These are phyloP conservation scores for Chalciporus piperatus DNA, from an alignment of 768 basidiomycete species.

Conservation along the genomic window DNA sequence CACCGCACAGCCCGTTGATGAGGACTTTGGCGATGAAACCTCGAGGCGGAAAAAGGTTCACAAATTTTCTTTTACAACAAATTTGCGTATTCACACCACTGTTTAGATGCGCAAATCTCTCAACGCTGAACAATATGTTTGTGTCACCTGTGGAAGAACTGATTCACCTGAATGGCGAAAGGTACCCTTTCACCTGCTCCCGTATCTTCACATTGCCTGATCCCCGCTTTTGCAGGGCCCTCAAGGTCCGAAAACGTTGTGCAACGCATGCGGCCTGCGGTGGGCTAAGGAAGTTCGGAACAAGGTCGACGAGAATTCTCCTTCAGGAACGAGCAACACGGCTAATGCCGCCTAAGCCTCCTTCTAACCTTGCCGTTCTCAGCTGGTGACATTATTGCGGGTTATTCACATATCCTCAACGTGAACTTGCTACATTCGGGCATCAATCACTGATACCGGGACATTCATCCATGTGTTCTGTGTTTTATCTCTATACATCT, in stretches of 20 bases:
- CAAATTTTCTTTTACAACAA: neutral
- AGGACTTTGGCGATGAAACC: constrained; percentile 50
- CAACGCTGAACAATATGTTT: constrained; percentile 71
- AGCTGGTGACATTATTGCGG: neutral
- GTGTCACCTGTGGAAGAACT: constrained; percentile 89
- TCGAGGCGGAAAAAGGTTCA: constrained; percentile 63
- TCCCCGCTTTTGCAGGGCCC: constrained; percentile 60
- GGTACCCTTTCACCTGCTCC: constrained; percentile 34
- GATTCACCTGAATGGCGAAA: constrained; percentile 98
- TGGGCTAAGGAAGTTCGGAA: constrained; percentile 80
- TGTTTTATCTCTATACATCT: constrained; percentile 4
- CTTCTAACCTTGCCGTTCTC: neutral
- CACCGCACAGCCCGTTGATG: constrained; percentile 24
- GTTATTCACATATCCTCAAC: constrained; percentile 5
- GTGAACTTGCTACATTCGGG: neutral
- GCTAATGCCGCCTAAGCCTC: constrained; percentile 15
- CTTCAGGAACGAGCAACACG: constrained; percentile 21
- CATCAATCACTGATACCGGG: constrained; percentile 1
- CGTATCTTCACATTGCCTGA: constrained; percentile 11
- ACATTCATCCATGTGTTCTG: constrained; percentile 4
- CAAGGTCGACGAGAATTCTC: constrained; percentile 34
- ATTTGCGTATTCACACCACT: neutral
- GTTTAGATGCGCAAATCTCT: constrained; percentile 39
- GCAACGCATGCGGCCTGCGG: constrained; percentile 92
- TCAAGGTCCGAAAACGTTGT: constrained; percentile 92